These are phyloP conservation scores for Helianthus tuberosus DNA, from an alignment of 129 eudicot species.

Conservation along the genomic window DNA sequence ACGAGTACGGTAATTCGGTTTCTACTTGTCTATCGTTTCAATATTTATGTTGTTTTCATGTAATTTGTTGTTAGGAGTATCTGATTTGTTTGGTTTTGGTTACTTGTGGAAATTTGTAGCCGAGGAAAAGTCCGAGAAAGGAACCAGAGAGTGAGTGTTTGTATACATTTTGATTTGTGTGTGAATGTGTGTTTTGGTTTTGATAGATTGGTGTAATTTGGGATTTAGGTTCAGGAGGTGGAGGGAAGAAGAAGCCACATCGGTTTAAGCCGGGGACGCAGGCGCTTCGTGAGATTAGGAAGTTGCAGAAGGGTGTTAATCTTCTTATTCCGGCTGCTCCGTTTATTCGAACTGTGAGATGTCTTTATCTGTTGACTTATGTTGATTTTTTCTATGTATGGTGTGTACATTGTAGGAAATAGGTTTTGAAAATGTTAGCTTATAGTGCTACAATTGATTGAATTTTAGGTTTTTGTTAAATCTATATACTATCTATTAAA, in stretches of 20 bases:
- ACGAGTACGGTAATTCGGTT: constrained; percentile 29
- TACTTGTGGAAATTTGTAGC: constrained; percentile 19
- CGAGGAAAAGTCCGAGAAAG: constrained; percentile 15
- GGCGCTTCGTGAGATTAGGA: constrained; percentile 78
- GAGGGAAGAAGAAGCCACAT: constrained; percentile 29
- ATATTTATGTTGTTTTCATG: neutral
- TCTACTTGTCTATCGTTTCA: constrained; percentile 1
- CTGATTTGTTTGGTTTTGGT: neutral
- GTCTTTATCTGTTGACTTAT: constrained; percentile 7
- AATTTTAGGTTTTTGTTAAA: too few species aligned
- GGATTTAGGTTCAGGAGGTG: constrained; percentile 30
- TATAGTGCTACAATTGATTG: neutral
- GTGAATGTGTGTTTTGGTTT: neutral
- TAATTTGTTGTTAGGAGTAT: neutral
- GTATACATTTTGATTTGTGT: neutral
- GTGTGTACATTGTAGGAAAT: neutral
- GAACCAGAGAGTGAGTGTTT: constrained; percentile 25
- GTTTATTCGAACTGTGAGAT: constrained; percentile 53
- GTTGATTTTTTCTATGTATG: constrained; percentile 5
- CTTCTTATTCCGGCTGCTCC: constrained; percentile 84
- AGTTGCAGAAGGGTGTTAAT: constrained; percentile 50
- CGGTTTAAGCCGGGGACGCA: constrained; percentile 68
- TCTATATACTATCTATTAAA: too few species aligned
- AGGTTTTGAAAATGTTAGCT: neutral
- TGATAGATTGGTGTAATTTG: constrained; percentile 19